These are phyloP conservation scores for Amborella trichopoda DNA, from an alignment of 164 flowering plant genomes.

Conservation along the genomic window DNA sequence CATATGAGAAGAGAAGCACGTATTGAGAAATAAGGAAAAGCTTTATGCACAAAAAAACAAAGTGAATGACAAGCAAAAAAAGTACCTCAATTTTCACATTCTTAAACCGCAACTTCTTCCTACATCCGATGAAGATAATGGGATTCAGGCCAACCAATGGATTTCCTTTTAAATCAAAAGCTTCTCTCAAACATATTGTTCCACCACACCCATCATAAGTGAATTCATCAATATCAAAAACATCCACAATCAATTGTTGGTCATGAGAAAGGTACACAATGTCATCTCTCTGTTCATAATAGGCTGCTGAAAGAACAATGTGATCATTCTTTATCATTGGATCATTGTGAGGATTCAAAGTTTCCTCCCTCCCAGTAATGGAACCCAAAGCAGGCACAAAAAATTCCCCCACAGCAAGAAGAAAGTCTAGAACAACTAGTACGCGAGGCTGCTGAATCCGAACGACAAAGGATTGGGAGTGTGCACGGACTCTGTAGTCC, in stretches of 20 bases:
- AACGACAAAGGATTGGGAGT: constrained; percentile 75
- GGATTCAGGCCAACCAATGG: constrained; percentile 28
- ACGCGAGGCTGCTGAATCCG: constrained; percentile 91
- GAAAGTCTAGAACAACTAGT: constrained; percentile 93
- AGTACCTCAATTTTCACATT: constrained; percentile 94
- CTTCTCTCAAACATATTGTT: constrained; percentile 46
- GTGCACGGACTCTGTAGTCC: constrained; percentile 65
- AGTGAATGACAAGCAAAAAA: background rate
- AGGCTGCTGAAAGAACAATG: constrained; percentile 49
- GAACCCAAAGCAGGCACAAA: constrained; percentile 89
- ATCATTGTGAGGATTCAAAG: constrained; percentile 80
- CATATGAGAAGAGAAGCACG: too few relatives aligned
- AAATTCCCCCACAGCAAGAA: constrained; percentile 83
- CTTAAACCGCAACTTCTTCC: constrained; percentile 77
- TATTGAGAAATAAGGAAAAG: too few relatives aligned
- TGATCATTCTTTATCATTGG: constrained; percentile 48
- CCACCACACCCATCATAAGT: constrained; percentile 95
- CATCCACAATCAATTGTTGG: constrained; percentile 68
- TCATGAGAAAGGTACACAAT: constrained; percentile 59
- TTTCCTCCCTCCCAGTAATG: constrained; percentile 88
- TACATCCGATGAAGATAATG: constrained; percentile 72
- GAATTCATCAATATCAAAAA: constrained; percentile 60
- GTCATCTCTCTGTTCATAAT: constrained; percentile 69
- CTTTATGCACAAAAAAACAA: too few relatives aligned
- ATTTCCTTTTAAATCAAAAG: constrained; percentile 32